These are phyloP conservation scores for Globisporangium ultimum DNA, from an alignment of 352 stramenopile genomes.

Conservation along the genomic window DNA sequence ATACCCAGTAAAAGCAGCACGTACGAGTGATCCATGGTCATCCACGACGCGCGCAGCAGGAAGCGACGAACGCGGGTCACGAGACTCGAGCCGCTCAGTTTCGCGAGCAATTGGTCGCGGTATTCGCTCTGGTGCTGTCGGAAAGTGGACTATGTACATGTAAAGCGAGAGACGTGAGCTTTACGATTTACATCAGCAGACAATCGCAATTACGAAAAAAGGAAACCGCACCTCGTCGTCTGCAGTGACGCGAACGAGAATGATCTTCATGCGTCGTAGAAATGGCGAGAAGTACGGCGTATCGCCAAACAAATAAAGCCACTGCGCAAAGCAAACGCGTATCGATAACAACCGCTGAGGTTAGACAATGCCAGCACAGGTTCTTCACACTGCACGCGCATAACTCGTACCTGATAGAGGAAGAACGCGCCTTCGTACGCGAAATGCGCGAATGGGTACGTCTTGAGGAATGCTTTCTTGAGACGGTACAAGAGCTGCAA, in stretches of 20 bases:
- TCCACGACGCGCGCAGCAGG: conserved; percentile 54
- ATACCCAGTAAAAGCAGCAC: conserved; percentile 73
- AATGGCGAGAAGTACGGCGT: conserved; percentile 84
- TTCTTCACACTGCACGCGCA: neutral
- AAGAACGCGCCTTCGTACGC: conserved; percentile 80
- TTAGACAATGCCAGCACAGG: too few species aligned
- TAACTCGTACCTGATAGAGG: conserved; percentile 53
- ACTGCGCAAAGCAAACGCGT: conserved; percentile 25
- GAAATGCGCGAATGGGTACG: conserved; percentile 79
- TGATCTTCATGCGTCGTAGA: conserved; percentile 62
- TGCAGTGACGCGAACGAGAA: conserved; percentile 67
- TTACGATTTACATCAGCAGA: neutral
- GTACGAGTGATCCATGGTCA: conserved; percentile 77
- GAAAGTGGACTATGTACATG: conserved; percentile 30
- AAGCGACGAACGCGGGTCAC: conserved; percentile 38
- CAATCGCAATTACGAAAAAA: neutral
- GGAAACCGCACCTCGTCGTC: conserved; percentile 53
- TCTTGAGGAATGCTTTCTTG: conserved; percentile 56
- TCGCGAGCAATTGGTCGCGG: conserved; percentile 42
- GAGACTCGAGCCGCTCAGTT: conserved; percentile 40
- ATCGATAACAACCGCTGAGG: neutral
- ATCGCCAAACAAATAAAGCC: conserved; percentile 84
- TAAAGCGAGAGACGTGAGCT: neutral
- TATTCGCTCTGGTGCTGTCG: conserved; percentile 55
- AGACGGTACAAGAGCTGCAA: conserved; percentile 45